phyloP scores from a whole-genome alignment of 2,329 filamentous ascomycete species.

The Stagonosporopsis tanaceti region DNA sequence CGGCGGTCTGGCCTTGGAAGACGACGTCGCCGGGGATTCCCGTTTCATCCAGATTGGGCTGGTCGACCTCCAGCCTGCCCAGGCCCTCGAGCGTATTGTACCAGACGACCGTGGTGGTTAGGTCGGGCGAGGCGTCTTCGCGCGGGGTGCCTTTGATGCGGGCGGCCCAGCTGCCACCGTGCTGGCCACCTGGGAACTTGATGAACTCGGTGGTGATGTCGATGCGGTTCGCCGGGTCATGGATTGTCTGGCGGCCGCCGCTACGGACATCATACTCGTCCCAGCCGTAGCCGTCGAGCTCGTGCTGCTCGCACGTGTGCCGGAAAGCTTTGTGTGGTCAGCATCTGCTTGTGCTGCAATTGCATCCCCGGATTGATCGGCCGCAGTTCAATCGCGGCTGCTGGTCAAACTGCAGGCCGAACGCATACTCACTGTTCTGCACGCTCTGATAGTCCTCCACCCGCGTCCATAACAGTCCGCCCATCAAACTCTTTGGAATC shows the following conservation, averaged over 20 bases:
- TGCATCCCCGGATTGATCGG: background rate
- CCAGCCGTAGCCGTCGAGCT: constrained; percentile 97
- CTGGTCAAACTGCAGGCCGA: background rate
- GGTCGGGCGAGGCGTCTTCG: constrained; percentile 68
- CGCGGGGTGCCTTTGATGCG: constrained; percentile 83
- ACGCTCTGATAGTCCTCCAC: constrained; percentile 80
- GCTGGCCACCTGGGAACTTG: constrained; percentile 83
- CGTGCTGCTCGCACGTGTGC: constrained; percentile 95
- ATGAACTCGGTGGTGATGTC: constrained; percentile 94
- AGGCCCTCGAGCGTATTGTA: constrained; percentile 82
- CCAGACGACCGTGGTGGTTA: constrained; percentile 82
- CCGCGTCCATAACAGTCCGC: constrained; percentile 87
- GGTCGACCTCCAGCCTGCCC: constrained; percentile 69
- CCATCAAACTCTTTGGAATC: constrained; percentile 79
- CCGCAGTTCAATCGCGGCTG: background rate
- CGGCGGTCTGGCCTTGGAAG: constrained; percentile 72
- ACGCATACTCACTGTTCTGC: constrained; percentile 70
- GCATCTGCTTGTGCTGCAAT: constrained; percentile 16
- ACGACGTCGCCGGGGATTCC: constrained; percentile 70
- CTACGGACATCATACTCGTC: constrained; percentile 92
- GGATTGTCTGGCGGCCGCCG: constrained; percentile 88
- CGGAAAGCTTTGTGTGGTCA: constrained; percentile 72
- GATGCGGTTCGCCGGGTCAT: constrained; percentile 85
- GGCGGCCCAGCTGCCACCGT: constrained; percentile 92
- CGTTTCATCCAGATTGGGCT: constrained; percentile 54